These are phyloP conservation scores for Asterochloris erici DNA, from an alignment of 139 green algal genomes.

Conservation along the genomic window DNA sequence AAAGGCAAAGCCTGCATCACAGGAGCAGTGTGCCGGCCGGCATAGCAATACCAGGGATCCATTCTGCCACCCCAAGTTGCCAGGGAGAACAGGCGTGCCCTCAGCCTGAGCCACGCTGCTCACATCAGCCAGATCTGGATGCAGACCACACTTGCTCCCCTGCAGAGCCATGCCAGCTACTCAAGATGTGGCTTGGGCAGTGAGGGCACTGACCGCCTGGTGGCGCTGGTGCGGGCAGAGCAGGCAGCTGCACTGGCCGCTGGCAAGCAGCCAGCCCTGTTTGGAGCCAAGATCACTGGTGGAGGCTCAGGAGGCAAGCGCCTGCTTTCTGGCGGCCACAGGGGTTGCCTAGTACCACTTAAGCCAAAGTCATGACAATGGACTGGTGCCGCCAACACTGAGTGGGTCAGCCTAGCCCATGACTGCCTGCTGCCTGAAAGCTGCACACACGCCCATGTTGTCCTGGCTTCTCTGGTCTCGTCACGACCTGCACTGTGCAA, in stretches of 20 bases:
- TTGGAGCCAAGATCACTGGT: conserved; percentile 93
- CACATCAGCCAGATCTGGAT: not conserved
- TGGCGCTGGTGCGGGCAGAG: conserved; percentile 64
- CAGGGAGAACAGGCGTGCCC: not conserved
- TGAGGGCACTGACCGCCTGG: conserved; percentile 49
- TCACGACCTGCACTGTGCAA: not conserved
- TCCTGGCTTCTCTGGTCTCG: not conserved
- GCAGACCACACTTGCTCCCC: not conserved
- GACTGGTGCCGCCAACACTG: not conserved
- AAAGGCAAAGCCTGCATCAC: too few species aligned
- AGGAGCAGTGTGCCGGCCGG: too few species aligned
- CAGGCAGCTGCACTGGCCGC: conserved; percentile 20
- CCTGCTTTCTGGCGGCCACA: not conserved
- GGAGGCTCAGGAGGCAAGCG: conserved; percentile 78
- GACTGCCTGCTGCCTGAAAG: not conserved
- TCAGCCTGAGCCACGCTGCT: not conserved
- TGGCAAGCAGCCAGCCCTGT: conserved; percentile 48
- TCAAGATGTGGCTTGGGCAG: conserved; percentile 61
- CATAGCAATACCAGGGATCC: not conserved
- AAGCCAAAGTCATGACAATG: not conserved
- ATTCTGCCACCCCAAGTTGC: not conserved
- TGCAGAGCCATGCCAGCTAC: conserved; percentile 57
- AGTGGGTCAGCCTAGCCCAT: not conserved
- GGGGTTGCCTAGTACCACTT: not conserved
- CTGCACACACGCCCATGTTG: not conserved